phyloP scores from a whole-genome alignment of 768 basidiomycete genomes.

The Lactifluus volemus region DNA sequence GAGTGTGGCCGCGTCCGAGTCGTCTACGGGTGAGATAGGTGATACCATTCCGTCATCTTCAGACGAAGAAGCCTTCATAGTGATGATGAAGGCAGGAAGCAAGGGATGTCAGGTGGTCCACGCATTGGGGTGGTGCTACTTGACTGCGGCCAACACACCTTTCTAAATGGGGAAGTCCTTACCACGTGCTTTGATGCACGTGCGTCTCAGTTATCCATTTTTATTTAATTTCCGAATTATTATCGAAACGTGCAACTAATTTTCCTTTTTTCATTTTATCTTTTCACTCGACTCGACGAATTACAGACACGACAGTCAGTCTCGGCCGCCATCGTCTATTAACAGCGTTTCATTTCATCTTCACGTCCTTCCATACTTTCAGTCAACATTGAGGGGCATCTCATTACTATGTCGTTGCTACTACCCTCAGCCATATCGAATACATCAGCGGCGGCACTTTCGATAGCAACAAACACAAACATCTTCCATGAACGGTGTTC shows the following conservation, averaged over 20 bases:
- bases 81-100: slow-evolving; percentile 1
- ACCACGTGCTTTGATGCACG: slow-evolving; percentile 10
- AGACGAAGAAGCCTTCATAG: slow-evolving; percentile 8
- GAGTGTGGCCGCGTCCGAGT: slow-evolving; percentile 45
- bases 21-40: slow-evolving; percentile 43
- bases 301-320: neutral
- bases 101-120: neutral
- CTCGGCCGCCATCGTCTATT: neutral
- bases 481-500: too few relatives aligned
- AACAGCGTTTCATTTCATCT: slow-evolving; percentile 4
- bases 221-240: neutral
- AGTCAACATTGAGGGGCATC: neutral
- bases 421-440: neutral
- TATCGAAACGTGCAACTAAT: neutral
- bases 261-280: neutral
- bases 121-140: neutral
- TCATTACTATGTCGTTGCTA: too few relatives aligned
- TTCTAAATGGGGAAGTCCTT: neutral
- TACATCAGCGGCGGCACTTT: neutral
- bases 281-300: neutral
- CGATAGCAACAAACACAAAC: neutral
- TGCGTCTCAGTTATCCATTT: neutral
- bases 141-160: neutral
- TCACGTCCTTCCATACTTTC: slow-evolving; percentile 2
- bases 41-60: slow-evolving; percentile 31